A percentile compares a stretch with the other conserved stretches of the same genome.
Evolutionary conservation across 345 rosid genomes (phyloP).

Genomic region (Laguncularia racemosa): DNA sequence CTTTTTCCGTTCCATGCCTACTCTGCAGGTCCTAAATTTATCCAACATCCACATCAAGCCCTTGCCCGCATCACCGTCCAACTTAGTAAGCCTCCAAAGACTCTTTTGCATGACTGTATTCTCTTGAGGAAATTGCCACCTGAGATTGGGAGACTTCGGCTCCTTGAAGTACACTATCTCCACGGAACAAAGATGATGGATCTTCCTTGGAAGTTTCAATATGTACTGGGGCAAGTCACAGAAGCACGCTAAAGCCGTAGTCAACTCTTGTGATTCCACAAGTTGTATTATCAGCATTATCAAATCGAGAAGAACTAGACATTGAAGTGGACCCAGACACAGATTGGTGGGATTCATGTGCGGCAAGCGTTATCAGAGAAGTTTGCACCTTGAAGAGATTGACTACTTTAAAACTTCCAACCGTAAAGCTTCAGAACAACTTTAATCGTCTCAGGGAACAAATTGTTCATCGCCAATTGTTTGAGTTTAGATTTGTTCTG

Average conservation of each 20-base stretch:
- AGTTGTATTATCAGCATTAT: neutral
- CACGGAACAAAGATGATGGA: neutral
- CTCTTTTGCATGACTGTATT: constrained; percentile 2
- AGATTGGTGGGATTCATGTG: constrained; percentile 4
- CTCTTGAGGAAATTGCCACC: constrained; percentile 10
- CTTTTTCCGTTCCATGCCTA: constrained; percentile 11
- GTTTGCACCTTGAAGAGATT: neutral
- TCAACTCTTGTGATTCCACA: neutral
- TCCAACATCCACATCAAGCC: constrained; percentile 16
- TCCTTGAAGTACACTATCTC: neutral
- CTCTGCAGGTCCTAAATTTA: constrained; percentile 12
- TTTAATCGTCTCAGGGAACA: neutral
- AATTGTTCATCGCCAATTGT: neutral
- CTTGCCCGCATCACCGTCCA: constrained; percentile 16
- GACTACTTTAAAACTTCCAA: neutral
- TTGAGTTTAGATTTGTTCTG: constrained; percentile 9
- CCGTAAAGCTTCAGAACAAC: neutral
- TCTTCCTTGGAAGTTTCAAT: neutral
- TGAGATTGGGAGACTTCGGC: constrained; percentile 9
- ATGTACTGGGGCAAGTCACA: neutral
- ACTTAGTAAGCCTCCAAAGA: constrained; percentile 6
- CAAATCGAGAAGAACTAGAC: neutral
- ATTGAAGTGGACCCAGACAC: constrained; percentile 5
- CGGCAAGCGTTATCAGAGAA: neutral
- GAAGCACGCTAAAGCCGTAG: neutral